Conservation (phyloP, 1,139 yeast genomes). For the Yamadazyma siamensis region DNA sequence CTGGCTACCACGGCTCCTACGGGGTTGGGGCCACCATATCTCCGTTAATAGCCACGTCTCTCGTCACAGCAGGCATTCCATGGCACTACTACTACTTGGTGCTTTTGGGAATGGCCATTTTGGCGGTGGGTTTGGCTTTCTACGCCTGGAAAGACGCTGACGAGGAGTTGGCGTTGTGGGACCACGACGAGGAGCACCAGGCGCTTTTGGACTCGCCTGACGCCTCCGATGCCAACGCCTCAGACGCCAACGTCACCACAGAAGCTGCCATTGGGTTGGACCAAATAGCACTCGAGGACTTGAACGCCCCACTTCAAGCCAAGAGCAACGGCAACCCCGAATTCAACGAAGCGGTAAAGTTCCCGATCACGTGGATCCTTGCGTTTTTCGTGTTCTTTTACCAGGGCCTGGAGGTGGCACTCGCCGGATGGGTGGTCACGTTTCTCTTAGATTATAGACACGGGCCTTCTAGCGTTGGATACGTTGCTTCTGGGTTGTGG, state of each 20-base stretch:
- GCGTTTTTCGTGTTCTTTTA: constrained; percentile 56
- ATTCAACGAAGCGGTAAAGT: constrained; percentile 33
- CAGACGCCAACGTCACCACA: no score
- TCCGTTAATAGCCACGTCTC: constrained; percentile 56
- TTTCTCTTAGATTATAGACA: constrained; percentile 55
- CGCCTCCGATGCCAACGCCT: constrained; percentile 3
- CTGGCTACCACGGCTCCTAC: constrained; percentile 56
- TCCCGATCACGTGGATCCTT: constrained; percentile 50
- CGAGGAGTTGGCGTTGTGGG: constrained; percentile 37
- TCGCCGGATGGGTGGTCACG: constrained; percentile 73
- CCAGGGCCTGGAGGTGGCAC: constrained; percentile 66
- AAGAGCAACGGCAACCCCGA: constrained; percentile 4
- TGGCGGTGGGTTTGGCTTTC: constrained; percentile 22
- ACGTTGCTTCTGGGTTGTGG: constrained; percentile 72
- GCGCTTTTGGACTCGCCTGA: constrained; percentile 1
- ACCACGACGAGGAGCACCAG: constrained; percentile 17
- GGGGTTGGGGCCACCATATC: constrained; percentile 64
- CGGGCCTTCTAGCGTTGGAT: constrained; percentile 51
- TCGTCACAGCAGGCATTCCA: constrained; percentile 42
- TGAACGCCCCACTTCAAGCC: constrained; percentile 1
- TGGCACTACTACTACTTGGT: constrained; percentile 58
- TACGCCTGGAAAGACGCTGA: constrained; percentile 43
- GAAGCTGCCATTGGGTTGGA: constrained; percentile 11
- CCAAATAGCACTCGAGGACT: no score
- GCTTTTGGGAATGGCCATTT: constrained; percentile 36